Conservation (phyloP, 148 eudicot species). For the Diospyros kaki region DNA sequence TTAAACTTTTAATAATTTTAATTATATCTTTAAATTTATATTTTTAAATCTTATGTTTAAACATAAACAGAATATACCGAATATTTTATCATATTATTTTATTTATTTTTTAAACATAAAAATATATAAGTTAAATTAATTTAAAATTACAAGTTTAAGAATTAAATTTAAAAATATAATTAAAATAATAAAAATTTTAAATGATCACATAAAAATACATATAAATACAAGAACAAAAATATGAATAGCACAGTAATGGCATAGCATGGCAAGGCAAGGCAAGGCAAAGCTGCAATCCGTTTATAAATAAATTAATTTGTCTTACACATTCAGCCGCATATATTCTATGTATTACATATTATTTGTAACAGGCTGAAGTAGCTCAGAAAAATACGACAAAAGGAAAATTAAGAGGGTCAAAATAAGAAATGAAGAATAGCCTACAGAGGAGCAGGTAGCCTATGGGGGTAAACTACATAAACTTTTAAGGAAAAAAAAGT, state of each 20-base stretch:
- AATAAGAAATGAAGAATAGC: constrained; percentile 21
- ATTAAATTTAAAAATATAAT: too few species aligned
- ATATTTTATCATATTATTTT: too few species aligned
- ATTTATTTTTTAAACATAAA: too few species aligned
- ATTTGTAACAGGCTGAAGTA: constrained; percentile 29
- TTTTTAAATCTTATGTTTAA: too few species aligned
- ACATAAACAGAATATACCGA: too few species aligned
- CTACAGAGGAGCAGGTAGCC: constrained; percentile 26
- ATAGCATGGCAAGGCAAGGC: neutral
- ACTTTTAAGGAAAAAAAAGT: constrained; percentile 9
- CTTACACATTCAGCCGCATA: constrained; percentile 20
- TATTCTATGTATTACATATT: constrained; percentile 21
- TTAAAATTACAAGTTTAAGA: too few species aligned
- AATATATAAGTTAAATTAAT: too few species aligned
- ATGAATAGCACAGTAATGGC: neutral
- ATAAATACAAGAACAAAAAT: neutral
- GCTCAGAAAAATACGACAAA: constrained; percentile 16
- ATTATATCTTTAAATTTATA: too few species aligned
- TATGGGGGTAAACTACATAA: constrained; percentile 28
- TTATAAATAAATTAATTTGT: constrained; percentile 18
- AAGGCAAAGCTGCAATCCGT: neutral
- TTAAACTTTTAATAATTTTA: too few species aligned
- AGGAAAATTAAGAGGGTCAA: constrained; percentile 12
- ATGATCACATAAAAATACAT: neutral
- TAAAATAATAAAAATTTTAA: neutral